Conservation (phyloP, 2,329 filamentous ascomycete species). For the Monascus ruber region DNA sequence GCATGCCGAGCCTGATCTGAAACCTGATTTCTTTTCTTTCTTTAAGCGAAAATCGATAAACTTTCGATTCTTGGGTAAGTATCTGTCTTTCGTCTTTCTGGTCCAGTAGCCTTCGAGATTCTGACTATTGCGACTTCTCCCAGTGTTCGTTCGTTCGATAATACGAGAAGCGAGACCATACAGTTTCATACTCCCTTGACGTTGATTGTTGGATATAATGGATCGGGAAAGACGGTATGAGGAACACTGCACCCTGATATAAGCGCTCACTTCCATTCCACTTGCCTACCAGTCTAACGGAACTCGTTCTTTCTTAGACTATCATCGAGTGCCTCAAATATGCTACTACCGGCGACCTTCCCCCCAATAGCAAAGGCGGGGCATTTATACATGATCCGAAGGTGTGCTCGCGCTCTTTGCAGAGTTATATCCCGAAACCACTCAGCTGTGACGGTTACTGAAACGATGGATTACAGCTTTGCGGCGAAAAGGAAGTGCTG, state of each 20-base stretch:
- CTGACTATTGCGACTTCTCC: background rate
- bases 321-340: constrained; percentile 99
- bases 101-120: background rate
- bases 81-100: constrained; percentile 1
- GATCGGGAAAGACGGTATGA: constrained; percentile 77
- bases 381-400: constrained; percentile 98
- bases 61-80: constrained; percentile 66
- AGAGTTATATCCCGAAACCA: background rate
- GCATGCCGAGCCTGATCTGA: background rate
- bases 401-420: constrained; percentile 28
- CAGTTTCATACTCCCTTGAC: constrained; percentile 84
- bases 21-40: background rate
- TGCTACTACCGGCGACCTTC: constrained; percentile 86
- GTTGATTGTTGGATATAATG: constrained; percentile 93
- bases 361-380: constrained; percentile 77
- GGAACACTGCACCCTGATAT: too few relatives aligned
- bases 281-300: constrained; percentile 2
- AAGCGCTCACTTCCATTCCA: too few relatives aligned
- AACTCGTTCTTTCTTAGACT: constrained; percentile 40
- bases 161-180: constrained; percentile 62
- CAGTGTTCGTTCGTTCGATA: constrained; percentile 75
- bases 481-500: constrained; percentile 75
- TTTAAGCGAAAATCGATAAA: constrained; percentile 70
- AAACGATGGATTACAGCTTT: constrained; percentile 42
- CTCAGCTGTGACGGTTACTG: background rate